Conservation (phyloP, 768 basidiomycete genomes). For the Mycena vitilis region DNA sequence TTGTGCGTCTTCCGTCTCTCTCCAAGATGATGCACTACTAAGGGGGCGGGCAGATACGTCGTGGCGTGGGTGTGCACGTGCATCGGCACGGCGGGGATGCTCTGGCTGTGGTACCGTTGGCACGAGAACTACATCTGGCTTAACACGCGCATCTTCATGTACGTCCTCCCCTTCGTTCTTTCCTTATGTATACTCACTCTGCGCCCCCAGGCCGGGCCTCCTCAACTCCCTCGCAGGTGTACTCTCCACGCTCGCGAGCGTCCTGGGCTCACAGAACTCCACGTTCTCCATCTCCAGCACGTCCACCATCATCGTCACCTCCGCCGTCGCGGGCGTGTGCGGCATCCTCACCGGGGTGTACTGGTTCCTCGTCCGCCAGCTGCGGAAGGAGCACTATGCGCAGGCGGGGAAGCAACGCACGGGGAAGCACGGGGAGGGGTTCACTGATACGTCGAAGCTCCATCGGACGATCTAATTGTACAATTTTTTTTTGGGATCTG, state of each 20-base stretch:
- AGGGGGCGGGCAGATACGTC: constrained; percentile 52
- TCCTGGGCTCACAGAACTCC: constrained; percentile 63
- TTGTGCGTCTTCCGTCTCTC: constrained; percentile 50
- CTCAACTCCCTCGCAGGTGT: constrained; percentile 69
- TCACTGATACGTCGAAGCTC: constrained; percentile 23
- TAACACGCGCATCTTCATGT: constrained; percentile 68
- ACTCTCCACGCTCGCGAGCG: constrained; percentile 63
- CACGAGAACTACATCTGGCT: constrained; percentile 69
- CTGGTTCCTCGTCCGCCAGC: constrained; percentile 52
- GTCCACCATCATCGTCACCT: constrained; percentile 62
- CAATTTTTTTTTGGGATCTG: no score
- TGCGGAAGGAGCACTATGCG: constrained; percentile 56
- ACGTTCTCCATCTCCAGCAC: constrained; percentile 55
- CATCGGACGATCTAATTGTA: neutral
- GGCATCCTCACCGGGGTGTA: constrained; percentile 56
- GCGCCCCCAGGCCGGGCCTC: constrained; percentile 58
- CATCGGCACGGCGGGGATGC: constrained; percentile 65
- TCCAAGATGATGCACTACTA: neutral
- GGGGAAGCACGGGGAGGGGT: constrained; percentile 48
- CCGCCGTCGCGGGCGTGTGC: constrained; percentile 51
- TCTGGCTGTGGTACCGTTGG: constrained; percentile 71
- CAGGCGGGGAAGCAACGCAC: constrained; percentile 55
- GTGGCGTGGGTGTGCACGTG: constrained; percentile 67
- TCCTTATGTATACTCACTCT: neutral
- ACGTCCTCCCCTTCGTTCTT: constrained; percentile 33